A percentile compares a stretch with the other conserved stretches of the same genome.
phyloP scores from a whole-genome alignment of 106 monocot species.

The Allium sativum region DNA sequence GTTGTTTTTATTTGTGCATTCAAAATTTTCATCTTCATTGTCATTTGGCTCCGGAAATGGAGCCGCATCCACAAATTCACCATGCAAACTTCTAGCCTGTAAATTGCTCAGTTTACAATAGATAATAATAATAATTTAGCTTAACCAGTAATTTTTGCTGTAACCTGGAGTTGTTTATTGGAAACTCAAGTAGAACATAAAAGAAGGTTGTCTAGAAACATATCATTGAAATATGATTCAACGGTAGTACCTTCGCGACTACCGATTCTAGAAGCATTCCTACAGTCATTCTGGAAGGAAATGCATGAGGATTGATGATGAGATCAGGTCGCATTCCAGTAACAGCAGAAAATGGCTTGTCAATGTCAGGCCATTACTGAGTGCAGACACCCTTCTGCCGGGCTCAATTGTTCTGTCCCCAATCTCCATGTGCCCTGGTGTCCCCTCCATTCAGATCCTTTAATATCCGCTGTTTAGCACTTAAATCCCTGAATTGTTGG shows the following conservation, averaged over 20 bases:
- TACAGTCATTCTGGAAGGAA: slow-evolving; percentile 98
- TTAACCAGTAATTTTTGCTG: too few species aligned
- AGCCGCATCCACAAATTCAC: slow-evolving; percentile 83
- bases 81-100: slow-evolving; percentile 81
- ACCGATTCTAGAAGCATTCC: slow-evolving; percentile 99
- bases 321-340: slow-evolving; percentile 97
- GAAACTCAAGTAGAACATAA: too few species aligned
- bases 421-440: too few species aligned
- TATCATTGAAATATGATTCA: too few species aligned
- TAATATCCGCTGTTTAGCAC: too few species aligned
- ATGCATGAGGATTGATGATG: slow-evolving; percentile 98
- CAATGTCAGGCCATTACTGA: slow-evolving; percentile 93
- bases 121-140: too few species aligned
- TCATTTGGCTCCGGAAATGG: slow-evolving; percentile 52
- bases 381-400: slow-evolving; percentile 99
- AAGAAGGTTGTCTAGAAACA: too few species aligned
- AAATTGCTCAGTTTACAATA: too few species aligned
- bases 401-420: too few species aligned
- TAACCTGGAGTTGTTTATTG: neutral
- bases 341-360: slow-evolving; percentile 93
- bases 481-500: too few species aligned
- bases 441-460: too few species aligned
- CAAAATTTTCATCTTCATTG: slow-evolving; percentile 19
- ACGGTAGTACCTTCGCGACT: slow-evolving; percentile 80
- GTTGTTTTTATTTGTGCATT: slow-evolving; percentile 22